Percentiles rank a stretch among this genome's conserved stretches.
These are phyloP conservation scores for Phytophthora meadii DNA, from an alignment of 352 stramenopile genomes.

Conservation along the genomic window DNA sequence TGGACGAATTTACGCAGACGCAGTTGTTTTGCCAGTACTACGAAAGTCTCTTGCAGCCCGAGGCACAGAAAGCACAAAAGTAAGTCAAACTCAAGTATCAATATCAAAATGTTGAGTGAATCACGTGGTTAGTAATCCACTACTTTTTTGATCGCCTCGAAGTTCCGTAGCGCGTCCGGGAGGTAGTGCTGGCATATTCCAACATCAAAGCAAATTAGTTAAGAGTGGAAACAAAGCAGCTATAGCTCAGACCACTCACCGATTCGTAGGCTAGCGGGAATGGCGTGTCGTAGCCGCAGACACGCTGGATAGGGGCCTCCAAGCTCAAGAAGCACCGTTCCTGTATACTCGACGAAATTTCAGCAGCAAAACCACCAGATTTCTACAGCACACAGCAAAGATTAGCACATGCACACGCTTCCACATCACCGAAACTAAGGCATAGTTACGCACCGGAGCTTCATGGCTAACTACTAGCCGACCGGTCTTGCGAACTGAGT, in stretches of 20 bases:
- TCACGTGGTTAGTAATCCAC: constrained; percentile 78
- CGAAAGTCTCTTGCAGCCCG: constrained; percentile 67
- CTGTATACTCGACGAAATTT: constrained; percentile 95
- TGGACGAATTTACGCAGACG: constrained; percentile 87
- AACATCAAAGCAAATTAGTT: constrained; percentile 8
- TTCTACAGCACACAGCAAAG: constrained; percentile 42
- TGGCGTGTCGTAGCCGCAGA: constrained; percentile 96
- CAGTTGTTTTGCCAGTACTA: constrained; percentile 90
- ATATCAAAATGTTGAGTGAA: constrained; percentile 12
- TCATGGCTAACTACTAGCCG: constrained; percentile 97
- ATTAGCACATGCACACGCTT: constrained; percentile 12
- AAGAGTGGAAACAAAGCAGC: background rate
- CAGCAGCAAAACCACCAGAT: constrained; percentile 95
- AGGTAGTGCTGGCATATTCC: constrained; percentile 81
- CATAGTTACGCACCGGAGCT: constrained; percentile 83
- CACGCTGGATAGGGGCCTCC: constrained; percentile 95
- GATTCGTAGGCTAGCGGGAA: constrained; percentile 98
- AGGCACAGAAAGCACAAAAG: constrained; percentile 31
- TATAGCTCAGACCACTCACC: constrained; percentile 29
- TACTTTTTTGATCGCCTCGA: constrained; percentile 94
- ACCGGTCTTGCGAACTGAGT: constrained; percentile 98
- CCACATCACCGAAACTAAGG: background rate
- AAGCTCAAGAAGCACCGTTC: constrained; percentile 96
- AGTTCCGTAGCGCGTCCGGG: constrained; percentile 94
- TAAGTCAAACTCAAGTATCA: background rate